Percentiles rank a stretch among this genome's conserved stretches.
These are phyloP conservation scores for Agrocybe pediades DNA, from an alignment of 768 basidiomycete species.

Conservation along the genomic window DNA sequence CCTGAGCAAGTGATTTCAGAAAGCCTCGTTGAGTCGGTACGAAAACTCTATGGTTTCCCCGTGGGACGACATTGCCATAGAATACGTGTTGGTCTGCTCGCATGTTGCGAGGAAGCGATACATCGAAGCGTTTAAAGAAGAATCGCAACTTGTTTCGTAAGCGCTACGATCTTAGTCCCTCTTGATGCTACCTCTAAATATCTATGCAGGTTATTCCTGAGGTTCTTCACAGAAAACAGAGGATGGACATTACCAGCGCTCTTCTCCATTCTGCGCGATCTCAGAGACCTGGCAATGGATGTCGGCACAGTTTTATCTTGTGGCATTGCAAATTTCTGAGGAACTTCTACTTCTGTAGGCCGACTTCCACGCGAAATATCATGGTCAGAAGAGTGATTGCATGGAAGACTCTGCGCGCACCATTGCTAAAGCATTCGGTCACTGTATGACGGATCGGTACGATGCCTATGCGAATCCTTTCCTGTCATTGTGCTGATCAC, in stretches of 20 bases:
- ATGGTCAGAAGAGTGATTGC: slow-evolving; percentile 57
- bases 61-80: slow-evolving; percentile 87
- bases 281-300: slow-evolving; percentile 85
- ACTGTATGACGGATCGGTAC: slow-evolving; percentile 79
- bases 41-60: slow-evolving; percentile 68
- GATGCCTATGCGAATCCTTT: not conserved
- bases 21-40: slow-evolving; percentile 44
- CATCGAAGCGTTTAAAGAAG: slow-evolving; percentile 79
- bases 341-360: slow-evolving; percentile 40
- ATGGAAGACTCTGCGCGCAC: slow-evolving; percentile 88
- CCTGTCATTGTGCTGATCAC: not conserved
- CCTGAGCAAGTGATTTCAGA: slow-evolving; percentile 25
- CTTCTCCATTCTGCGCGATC: slow-evolving; percentile 78
- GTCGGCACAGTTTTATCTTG: slow-evolving; percentile 38
- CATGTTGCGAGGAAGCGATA: slow-evolving; percentile 68
- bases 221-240: slow-evolving; percentile 77
- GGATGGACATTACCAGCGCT: slow-evolving; percentile 87
- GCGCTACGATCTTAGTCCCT: slow-evolving; percentile 27
- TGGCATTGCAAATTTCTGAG: not conserved
- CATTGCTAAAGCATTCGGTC: slow-evolving; percentile 87
- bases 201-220: slow-evolving; percentile 61
- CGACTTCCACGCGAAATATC: slow-evolving; percentile 59
- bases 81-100: slow-evolving; percentile 76
- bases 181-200: not conserved
- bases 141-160: slow-evolving; percentile 74